Base-by-base conservation (phyloP, 2,329 filamentous ascomycete genomes). In the Ophiocordyceps polyrhachis-furcata region DNA sequence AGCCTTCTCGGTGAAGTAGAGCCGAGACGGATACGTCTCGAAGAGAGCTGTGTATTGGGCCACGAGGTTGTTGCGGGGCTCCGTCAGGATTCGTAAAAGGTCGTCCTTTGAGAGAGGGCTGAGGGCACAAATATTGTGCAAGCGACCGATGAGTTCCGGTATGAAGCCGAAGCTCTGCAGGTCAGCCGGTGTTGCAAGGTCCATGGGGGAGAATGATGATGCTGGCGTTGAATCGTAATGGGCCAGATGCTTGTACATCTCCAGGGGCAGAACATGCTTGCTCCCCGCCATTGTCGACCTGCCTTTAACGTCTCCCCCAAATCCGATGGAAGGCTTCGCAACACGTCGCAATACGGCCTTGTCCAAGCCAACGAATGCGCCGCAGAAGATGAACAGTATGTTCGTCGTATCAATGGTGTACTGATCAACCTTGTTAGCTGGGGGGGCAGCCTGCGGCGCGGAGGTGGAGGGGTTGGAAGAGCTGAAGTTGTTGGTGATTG, bases 381-480 rank as follows among this genome's bases (percentile, higher is more conserved):
- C 91, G 13, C 88, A 93, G 59, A 91, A 94, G 40, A 98, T 87
- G 63, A 98, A 98, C 25, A 98, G 73, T 48, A 98, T 96, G 54
- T 96, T 95, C 51, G 87, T 88, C 0, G 91, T 98, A 54, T 91
- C 83, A 47, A 95, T 80, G 46, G 84, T 79, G 56, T 74, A 80
- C 55, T 79, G 76, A 44, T 78, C 74, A 9, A 71, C 66, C 52
- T 74, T 76, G 29, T 66, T 66, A 1, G 65, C 55, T 0, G 69
- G 65, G 0, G 70, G 69, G 4, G 61, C 54, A 2, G 64, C 54
- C 48, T 71, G 69, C 0, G 69, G 62, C 4, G 69, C 62, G 2
- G 68, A 63, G 1, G 66, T 62, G 5, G 69, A 64, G 4, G 57
- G 47, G 35, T 63, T 65, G 0, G 66, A 53, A 1, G 67, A 59